Conservation (phyloP, 177 flowering plant species). For the Telopea speciosissima region DNA sequence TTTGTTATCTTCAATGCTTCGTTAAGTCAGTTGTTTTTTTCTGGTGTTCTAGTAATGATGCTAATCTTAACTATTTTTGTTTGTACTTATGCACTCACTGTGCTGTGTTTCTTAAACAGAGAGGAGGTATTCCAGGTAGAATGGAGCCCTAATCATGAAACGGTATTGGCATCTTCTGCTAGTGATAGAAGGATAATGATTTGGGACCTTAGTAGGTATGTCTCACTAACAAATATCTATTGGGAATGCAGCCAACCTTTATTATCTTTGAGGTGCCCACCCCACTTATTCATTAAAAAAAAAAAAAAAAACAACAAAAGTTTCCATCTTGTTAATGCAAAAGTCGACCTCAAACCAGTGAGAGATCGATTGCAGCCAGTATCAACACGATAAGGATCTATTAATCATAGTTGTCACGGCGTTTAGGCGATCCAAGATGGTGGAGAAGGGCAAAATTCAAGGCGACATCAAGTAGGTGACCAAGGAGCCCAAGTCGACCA, state of each 20-base stretch:
- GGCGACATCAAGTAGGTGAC: too few relatives aligned
- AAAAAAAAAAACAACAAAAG: too few relatives aligned
- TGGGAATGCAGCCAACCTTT: not conserved
- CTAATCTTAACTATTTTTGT: not conserved
- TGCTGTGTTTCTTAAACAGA: slow-evolving; percentile 31
- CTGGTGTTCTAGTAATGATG: not conserved
- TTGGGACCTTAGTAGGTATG: slow-evolving; percentile 93
- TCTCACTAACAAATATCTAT: not conserved
- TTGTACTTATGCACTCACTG: not conserved
- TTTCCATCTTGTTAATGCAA: too few relatives aligned
- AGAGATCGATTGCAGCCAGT: too few relatives aligned
- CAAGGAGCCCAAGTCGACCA: too few relatives aligned
- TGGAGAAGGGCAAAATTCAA: too few relatives aligned
- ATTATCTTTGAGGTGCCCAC: not conserved
- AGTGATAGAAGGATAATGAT: slow-evolving; percentile 87
- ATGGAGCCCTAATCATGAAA: slow-evolving; percentile 95
- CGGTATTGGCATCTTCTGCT: slow-evolving; percentile 84
- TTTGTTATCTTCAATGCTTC: not conserved
- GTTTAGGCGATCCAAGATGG: too few relatives aligned
- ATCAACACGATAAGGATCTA: too few relatives aligned
- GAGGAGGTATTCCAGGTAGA: slow-evolving; percentile 93
- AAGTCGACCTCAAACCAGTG: too few relatives aligned
- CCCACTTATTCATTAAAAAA: too few relatives aligned
- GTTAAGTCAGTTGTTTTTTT: too few relatives aligned
- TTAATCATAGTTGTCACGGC: too few relatives aligned